Base-by-base conservation (phyloP, 192 early-diverging fungal genomes). In the Backusella sp. region DNA sequence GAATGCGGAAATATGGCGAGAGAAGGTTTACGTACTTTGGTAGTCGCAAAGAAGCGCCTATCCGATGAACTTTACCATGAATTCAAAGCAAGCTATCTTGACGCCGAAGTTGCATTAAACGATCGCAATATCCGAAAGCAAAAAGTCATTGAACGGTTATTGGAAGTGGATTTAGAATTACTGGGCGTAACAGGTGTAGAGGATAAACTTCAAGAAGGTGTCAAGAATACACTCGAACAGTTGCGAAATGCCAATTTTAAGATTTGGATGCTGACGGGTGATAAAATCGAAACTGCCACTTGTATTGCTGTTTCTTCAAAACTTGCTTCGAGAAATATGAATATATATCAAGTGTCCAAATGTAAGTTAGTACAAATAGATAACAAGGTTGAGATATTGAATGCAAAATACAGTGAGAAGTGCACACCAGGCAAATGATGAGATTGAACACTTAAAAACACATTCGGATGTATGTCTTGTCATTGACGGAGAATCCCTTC, bases 191-290 rank as follows among this genome's bases (percentile, higher is more conserved):
- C 96, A 0, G 97, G 96, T 21, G 96, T 99, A 46, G 97, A 99
- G 79, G 97, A 99, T 77, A 96, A 95, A 77, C 83, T 99, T 72
- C 97, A 98, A 78, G 96, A 97, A 78, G 92, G 93, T 49, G 96
- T 99, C 67, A 93, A 94, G 73, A 84, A 86, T 6, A 99, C 96
- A 21, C 82, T 99, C 11, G 96, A 97, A 85, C 79, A 93, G 14
- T 77, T 99, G 80, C 85, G 95, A 70, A 96, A 97, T 79, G 95
- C 97, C 19, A 96, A 96, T 11, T 73, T 97, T 49, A 93, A 91
- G 75, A 93, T 98, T 28, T 98, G 97, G 97, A 98, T 98, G 97
- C 88, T 98, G 56, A 98, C 97, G 0, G 78, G 97, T 66, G 97
- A 99, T 84, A 99, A 99, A 79, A 94, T 96, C 66, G 97, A 99